A percentile compares a stretch with the other conserved stretches of the same genome.
Conservation (phyloP, 2,329 filamentous ascomycete genomes). For the Raffaelea ambrosiae region DNA sequence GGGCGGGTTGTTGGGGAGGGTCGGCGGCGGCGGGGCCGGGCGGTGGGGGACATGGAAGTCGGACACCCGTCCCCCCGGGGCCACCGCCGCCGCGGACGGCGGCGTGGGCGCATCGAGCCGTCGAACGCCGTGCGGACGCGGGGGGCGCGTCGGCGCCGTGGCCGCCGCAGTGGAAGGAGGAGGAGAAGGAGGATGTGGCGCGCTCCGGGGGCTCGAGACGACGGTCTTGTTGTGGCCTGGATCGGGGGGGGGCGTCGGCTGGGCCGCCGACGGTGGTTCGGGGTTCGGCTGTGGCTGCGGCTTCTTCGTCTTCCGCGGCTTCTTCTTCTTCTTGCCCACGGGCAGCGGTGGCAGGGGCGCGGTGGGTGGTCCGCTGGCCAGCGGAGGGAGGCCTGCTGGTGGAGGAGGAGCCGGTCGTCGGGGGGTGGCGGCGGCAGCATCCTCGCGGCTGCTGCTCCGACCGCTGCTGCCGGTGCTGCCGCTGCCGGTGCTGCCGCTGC, state of each 20-base stretch:
- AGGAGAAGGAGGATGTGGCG: no score
- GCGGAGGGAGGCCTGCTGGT: neutral
- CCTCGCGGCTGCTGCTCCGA: no score
- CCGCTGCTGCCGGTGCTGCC: conserved; percentile 3
- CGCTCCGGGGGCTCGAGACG: no score
- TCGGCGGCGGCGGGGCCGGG: neutral
- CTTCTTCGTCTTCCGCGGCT: no score
- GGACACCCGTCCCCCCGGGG: no score
- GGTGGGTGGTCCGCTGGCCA: neutral
- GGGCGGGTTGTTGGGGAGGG: neutral
- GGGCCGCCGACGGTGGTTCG: no score
- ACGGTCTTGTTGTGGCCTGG: no score
- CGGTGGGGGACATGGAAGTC: neutral
- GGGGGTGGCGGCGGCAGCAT: neutral
- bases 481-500: conserved; percentile 12
- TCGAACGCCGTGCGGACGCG: neutral
- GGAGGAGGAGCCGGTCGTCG: neutral
- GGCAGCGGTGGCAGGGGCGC: neutral
- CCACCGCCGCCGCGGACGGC: no score
- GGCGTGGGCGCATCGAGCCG: neutral
- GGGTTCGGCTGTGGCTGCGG: no score
- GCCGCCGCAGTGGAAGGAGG: no score
- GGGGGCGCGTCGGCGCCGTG: no score
- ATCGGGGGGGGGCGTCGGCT: no score
- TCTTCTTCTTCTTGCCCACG: neutral